Conservation (phyloP, 805 yeast genomes). For the Vanderwaltozyma verrucispora region DNA sequence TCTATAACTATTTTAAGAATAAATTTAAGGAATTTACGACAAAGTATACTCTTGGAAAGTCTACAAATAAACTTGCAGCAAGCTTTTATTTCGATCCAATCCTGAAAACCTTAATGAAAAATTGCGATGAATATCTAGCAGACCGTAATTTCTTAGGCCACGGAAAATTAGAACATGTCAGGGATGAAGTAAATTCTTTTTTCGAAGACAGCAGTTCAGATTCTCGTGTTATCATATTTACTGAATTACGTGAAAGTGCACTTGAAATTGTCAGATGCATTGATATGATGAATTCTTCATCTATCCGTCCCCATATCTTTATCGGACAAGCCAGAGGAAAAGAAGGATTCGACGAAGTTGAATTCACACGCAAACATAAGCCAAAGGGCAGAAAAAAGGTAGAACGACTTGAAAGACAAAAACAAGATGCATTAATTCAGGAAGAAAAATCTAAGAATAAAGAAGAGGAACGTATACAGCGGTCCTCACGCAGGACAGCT, state of each 20-base stretch:
- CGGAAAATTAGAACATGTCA: slow-evolving; percentile 55
- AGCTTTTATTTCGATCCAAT: slow-evolving; percentile 46
- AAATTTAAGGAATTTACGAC: slow-evolving; percentile 49
- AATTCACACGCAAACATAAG: slow-evolving; percentile 34
- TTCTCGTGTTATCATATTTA: slow-evolving; percentile 76
- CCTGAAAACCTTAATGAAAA: slow-evolving; percentile 35
- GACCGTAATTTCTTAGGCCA: slow-evolving; percentile 43
- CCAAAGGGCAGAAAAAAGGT: slow-evolving; percentile 36
- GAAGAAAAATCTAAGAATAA: slow-evolving; percentile 26
- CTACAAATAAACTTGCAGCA: slow-evolving; percentile 53
- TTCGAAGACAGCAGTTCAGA: slow-evolving; percentile 35
- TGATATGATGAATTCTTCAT: slow-evolving; percentile 33
- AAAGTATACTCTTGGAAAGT: slow-evolving; percentile 48
- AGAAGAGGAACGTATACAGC: slow-evolving; percentile 26
- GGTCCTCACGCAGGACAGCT: slow-evolving; percentile 36
- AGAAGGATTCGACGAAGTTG: slow-evolving; percentile 54
- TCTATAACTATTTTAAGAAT: slow-evolving; percentile 54
- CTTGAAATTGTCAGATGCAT: slow-evolving; percentile 65
- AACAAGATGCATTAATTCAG: slow-evolving; percentile 22
- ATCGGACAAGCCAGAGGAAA: slow-evolving; percentile 84
- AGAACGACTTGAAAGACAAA: slow-evolving; percentile 26
- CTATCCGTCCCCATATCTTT: slow-evolving; percentile 66
- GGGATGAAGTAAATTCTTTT: slow-evolving; percentile 48
- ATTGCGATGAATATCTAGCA: slow-evolving; percentile 35
- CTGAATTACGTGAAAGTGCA: slow-evolving; percentile 85